A percentile compares a stretch with the other conserved stretches of the same genome.
Evolutionary conservation across 495 filamentous ascomycete species (phyloP).

Genomic region (Stereocaulon alpinum): DNA sequence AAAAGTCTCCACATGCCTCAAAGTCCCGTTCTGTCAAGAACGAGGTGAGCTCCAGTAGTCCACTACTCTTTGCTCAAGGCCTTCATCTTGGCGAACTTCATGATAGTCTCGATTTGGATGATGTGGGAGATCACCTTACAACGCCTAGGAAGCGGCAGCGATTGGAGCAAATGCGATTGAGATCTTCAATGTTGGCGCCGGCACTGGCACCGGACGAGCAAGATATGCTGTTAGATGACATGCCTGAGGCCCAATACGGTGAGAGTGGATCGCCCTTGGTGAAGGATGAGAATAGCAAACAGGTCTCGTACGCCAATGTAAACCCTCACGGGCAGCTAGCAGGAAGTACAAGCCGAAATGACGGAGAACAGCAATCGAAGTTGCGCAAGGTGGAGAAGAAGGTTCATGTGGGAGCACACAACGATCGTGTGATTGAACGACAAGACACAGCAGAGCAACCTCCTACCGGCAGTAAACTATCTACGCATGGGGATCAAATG

Average conservation of each 20-base stretch:
- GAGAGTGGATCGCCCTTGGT: background rate
- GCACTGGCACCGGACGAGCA: background rate
- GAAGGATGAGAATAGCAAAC: background rate
- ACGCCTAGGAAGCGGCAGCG: slow-evolving; percentile 50
- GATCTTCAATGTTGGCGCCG: background rate
- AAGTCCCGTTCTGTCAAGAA: slow-evolving; percentile 17
- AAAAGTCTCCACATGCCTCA: background rate
- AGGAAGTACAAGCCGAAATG: background rate
- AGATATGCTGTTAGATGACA: background rate
- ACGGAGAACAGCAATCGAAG: background rate
- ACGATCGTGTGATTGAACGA: slow-evolving; percentile 8
- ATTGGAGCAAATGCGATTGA: slow-evolving; percentile 6
- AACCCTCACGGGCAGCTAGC: background rate
- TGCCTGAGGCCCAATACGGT: background rate
- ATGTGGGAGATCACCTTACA: slow-evolving; percentile 47
- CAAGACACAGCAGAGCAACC: background rate
- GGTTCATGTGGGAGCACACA: background rate
- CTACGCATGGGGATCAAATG: background rate
- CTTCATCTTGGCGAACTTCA: background rate
- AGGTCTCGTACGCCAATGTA: background rate
- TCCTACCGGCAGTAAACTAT: background rate
- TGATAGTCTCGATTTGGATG: slow-evolving; percentile 63
- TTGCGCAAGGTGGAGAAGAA: background rate
- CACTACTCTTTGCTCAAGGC: background rate
- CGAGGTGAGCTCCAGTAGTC: slow-evolving; percentile 19